phyloP scores from a whole-genome alignment of 225 moss, liverwort and hornwort genomes.

The Marchantia paleacea region DNA sequence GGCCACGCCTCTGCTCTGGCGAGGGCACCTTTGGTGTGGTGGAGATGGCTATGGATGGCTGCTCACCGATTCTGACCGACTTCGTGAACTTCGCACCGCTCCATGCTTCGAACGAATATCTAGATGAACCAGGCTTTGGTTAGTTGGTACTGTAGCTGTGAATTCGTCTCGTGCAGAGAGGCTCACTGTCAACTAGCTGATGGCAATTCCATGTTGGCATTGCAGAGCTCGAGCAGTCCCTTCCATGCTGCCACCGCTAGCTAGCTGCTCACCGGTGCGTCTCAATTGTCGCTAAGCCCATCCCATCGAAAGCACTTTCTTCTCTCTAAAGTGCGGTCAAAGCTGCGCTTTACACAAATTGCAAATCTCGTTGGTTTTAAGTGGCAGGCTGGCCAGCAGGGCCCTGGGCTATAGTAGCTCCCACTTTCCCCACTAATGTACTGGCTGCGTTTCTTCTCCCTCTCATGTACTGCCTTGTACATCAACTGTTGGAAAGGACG shows the following conservation, averaged over 20 bases:
- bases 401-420: conserved; percentile 2
- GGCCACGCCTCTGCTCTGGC: conserved; percentile 3
- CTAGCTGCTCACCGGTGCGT: conserved; percentile 10
- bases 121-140: conserved; percentile 5
- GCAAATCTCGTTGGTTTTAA: conserved; percentile 1
- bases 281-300: conserved; percentile 4
- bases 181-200: conserved; percentile 7
- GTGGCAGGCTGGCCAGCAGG: background rate
- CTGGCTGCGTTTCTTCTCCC: background rate
- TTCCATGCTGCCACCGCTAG: conserved; percentile 10
- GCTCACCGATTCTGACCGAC: conserved; percentile 16
- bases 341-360: background rate
- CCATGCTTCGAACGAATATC: conserved; percentile 18
- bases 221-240: conserved; percentile 4
- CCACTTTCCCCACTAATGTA: conserved; percentile 1
- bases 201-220: background rate
- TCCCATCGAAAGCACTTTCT: conserved; percentile 6
- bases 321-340: conserved; percentile 16
- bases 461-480: background rate
- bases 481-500: background rate
- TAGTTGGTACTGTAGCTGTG: conserved; percentile 17
- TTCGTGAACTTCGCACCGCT: conserved; percentile 15
- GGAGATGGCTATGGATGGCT: conserved; percentile 10
- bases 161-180: conserved; percentile 18
- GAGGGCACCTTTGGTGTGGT: conserved; percentile 8